Conservation (phyloP, 805 yeast genomes). For the Wickerhamiella sergipiensis region DNA sequence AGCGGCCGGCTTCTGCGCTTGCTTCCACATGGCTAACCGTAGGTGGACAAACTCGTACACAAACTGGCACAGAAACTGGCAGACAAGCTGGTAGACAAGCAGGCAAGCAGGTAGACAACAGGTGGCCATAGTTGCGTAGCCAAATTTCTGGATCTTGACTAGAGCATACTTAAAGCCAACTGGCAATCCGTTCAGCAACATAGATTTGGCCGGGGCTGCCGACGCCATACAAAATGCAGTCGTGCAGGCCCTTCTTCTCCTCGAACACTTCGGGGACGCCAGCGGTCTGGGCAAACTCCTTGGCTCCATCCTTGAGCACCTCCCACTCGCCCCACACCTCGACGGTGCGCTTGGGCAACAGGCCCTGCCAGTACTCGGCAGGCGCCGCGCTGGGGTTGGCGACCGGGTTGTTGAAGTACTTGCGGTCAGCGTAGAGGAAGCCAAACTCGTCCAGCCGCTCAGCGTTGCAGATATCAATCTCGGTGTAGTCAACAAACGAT, state of each 20-base stretch:
- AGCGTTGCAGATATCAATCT: slow-evolving; percentile 2
- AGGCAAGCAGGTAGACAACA: too few species aligned
- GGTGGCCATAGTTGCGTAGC: too few species aligned
- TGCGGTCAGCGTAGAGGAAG: not conserved
- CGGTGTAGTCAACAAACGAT: not conserved
- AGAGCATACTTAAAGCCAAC: not conserved
- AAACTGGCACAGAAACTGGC: too few species aligned
- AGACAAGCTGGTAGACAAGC: too few species aligned
- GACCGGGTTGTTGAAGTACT: not conserved
- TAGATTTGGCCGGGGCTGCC: not conserved
- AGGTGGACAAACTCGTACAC: too few species aligned
- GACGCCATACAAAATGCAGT: slow-evolving; percentile 12
- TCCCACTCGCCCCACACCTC: slow-evolving; percentile 17
- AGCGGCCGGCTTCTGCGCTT: too few species aligned
- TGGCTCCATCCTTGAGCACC: slow-evolving; percentile 8
- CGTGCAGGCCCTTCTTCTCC: slow-evolving; percentile 16
- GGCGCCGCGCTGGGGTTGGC: slow-evolving; percentile 2
- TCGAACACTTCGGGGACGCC: slow-evolving; percentile 7
- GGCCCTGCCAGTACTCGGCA: slow-evolving; percentile 4
- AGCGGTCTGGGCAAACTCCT: slow-evolving; percentile 8
- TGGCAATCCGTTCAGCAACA: not conserved
- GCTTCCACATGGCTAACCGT: too few species aligned
- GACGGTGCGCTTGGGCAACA: slow-evolving; percentile 10
- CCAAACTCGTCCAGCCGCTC: slow-evolving; percentile 1
- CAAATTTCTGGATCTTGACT: too few species aligned